These are phyloP conservation scores for Fusarium paranaense DNA, from an alignment of 2,329 filamentous ascomycete species.

Conservation along the genomic window DNA sequence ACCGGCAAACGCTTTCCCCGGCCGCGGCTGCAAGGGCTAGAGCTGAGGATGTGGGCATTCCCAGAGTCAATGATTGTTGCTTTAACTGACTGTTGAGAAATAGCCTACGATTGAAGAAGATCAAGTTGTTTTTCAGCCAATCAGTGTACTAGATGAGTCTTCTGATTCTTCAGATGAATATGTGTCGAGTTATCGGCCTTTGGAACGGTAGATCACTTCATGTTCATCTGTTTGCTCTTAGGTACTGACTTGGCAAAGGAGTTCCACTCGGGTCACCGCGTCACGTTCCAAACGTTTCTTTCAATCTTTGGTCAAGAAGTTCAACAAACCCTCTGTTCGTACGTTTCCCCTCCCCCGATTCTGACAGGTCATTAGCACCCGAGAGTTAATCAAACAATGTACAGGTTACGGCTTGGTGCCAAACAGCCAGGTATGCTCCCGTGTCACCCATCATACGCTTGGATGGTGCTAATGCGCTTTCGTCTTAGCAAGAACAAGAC, in stretches of 20 bases:
- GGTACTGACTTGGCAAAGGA: slow-evolving; percentile 23
- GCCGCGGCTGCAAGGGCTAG: slow-evolving; percentile 32
- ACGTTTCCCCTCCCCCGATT: slow-evolving; percentile 8
- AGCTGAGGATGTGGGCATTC: slow-evolving; percentile 25
- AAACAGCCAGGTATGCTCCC: slow-evolving; percentile 34
- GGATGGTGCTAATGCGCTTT: slow-evolving; percentile 21
- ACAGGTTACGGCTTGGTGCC: slow-evolving; percentile 36
- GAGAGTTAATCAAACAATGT: slow-evolving; percentile 9
- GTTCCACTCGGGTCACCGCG: slow-evolving; percentile 5
- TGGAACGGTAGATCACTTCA: slow-evolving; percentile 30
- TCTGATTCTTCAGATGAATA: slow-evolving; percentile 40
- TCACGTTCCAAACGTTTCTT: slow-evolving; percentile 40
- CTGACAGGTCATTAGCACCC: background rate
- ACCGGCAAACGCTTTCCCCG: slow-evolving; percentile 37
- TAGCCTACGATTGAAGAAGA: slow-evolving; percentile 24
- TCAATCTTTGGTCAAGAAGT: slow-evolving; percentile 34
- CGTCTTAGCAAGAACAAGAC: slow-evolving; percentile 38
- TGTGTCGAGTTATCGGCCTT: slow-evolving; percentile 22
- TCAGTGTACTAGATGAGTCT: slow-evolving; percentile 27
- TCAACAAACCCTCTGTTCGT: slow-evolving; percentile 38
- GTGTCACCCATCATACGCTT: background rate
- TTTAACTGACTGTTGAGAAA: slow-evolving; percentile 14
- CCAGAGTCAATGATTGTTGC: background rate
- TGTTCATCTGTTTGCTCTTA: slow-evolving; percentile 1
- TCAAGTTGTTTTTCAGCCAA: slow-evolving; percentile 13